Base-by-base conservation (phyloP, 208 protist species). In the Crithidia expoeki region DNA sequence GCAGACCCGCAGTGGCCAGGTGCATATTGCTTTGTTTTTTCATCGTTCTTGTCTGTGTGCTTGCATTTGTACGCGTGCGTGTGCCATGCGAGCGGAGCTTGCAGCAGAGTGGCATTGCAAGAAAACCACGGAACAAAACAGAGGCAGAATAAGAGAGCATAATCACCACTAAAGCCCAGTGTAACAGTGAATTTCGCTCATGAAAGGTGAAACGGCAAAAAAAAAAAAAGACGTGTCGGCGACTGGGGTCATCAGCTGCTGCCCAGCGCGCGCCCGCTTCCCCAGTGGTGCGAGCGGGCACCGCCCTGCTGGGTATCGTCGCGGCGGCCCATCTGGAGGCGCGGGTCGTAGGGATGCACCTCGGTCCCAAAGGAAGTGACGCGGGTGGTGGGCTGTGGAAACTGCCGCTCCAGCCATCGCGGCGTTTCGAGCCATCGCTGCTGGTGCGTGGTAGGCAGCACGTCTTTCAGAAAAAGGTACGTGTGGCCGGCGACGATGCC, bases 401-500 rank as follows among this genome's bases (percentile, higher is more conserved):
- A 62, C 73, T 68, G 72, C 1, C 72, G 80, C 46, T 61, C 28
- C 49, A 95, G 74, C 81, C 80, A 93, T 47, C 32, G 30, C 6
- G 88, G 88, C 4, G 87, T 92, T 32, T 73, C 62, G n/a, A 94
- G 68, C 19, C 79, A 75, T 30, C 82, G 70, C 55, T 80, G 61
- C 12, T 79, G 63, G 58, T 96, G 83, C 12, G 88, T 90, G 25
- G 53, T 36, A 11, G 91, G 91, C 28, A 94, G 36, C 33, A 96
- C 64, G 57, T 96, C 91, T 28, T 83, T 74, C 34, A 92, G 55
- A 60, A 96, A 96, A n/a, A 94, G 66, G 64, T 90, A 93, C 12
- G 79, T 30, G 70, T 96, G 91, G 0, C 91, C 91, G 16, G 68
- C 81, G 17, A 87, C 68, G 50, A 97, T 84, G 51, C 93, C 93